phyloP scores from a whole-genome alignment of 305 asterid genomes.

The Fraxinus platypoda region DNA sequence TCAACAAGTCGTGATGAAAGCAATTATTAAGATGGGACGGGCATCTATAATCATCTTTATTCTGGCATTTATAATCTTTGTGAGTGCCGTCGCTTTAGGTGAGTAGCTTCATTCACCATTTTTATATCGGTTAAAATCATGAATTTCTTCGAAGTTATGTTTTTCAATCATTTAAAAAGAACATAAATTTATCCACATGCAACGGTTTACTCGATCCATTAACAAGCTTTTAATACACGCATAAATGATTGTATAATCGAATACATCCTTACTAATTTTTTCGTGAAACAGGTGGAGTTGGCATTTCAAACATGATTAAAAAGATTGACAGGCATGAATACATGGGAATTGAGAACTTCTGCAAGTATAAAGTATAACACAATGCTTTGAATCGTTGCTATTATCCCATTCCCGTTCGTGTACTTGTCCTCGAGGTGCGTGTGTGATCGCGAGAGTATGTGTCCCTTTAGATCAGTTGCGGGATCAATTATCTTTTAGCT shows the following conservation, averaged over 20 bases:
- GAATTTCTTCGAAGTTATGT: not conserved
- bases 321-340: not conserved
- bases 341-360: not conserved
- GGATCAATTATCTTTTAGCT: too few relatives aligned
- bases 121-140: not conserved
- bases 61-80: slow-evolving; percentile 77
- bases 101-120: not conserved
- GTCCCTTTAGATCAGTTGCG: too few relatives aligned
- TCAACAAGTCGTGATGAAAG: slow-evolving; percentile 72
- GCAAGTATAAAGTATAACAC: slow-evolving; percentile 21
- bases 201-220: not conserved
- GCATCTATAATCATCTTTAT: slow-evolving; percentile 87
- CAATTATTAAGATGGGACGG: slow-evolving; percentile 64
- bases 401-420: not conserved
- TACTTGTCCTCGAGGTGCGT: not conserved
- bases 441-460: too few relatives aligned
- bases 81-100: slow-evolving; percentile 89
- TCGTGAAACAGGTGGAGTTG: slow-evolving; percentile 34
- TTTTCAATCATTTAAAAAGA: not conserved
- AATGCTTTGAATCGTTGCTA: too few relatives aligned
- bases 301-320: not conserved
- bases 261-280: not conserved
- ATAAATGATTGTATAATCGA: not conserved
- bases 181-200: not conserved
- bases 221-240: not conserved